Percentiles rank a stretch among this genome's conserved stretches.
These are phyloP conservation scores for Epithele typhae DNA, from an alignment of 768 basidiomycete genomes.

Conservation along the genomic window DNA sequence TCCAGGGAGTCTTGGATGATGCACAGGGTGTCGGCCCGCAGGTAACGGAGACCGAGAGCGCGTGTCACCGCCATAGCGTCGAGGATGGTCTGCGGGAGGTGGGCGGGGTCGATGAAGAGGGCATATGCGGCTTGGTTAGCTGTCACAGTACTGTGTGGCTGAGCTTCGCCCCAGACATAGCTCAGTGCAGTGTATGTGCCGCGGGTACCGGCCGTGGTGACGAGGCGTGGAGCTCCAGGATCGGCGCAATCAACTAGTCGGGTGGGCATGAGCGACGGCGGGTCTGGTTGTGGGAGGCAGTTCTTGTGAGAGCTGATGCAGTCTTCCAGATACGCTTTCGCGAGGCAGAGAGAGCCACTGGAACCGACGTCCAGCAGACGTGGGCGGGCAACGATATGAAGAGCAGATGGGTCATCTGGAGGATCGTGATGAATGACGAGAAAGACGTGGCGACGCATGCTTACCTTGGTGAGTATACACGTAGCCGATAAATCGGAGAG, in stretches of 20 bases:
- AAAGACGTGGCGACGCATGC: not conserved
- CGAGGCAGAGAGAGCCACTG: not conserved
- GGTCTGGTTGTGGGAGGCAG: not conserved
- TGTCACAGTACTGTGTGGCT: not conserved
- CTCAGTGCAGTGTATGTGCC: conserved; percentile 6
- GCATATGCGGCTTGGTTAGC: conserved; percentile 1
- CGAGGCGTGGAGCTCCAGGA: not conserved
- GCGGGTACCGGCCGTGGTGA: not conserved
- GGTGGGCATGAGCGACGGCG: not conserved
- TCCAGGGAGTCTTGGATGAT: conserved; percentile 9
- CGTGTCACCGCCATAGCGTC: conserved; percentile 6
- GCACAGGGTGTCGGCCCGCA: conserved; percentile 13
- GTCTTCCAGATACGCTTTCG: not conserved
- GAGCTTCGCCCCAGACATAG: conserved; percentile 6
- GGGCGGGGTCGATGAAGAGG: not conserved
- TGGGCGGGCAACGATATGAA: not conserved
- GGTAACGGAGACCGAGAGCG: conserved; percentile 4
- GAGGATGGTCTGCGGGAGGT: conserved; percentile 6
- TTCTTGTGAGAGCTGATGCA: conserved; percentile 1
- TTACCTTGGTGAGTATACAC: conserved; percentile 1
- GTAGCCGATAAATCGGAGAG: not conserved
- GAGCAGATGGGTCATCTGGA: conserved; percentile 5
- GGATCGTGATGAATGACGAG: too few species aligned
- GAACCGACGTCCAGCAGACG: not conserved
- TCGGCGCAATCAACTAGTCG: conserved; percentile 8